Conservation (phyloP, 768 basidiomycete genomes). For the Tulasnella sp. region DNA sequence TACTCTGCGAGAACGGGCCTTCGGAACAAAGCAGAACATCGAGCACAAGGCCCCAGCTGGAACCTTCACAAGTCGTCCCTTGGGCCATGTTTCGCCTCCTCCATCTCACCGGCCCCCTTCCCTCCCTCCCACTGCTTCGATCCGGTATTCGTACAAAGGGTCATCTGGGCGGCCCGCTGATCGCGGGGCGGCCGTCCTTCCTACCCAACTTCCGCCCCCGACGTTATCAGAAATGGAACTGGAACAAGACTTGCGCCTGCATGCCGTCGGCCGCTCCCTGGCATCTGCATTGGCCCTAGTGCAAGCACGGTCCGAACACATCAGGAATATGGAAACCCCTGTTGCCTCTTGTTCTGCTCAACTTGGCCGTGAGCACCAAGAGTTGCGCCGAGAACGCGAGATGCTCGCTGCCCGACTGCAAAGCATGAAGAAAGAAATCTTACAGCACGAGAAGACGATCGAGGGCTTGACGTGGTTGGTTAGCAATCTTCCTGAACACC, state of each 20-base stretch:
- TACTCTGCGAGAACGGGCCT: background rate
- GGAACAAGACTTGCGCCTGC: background rate
- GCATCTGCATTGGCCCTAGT: conserved; percentile 5
- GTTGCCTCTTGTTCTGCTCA: background rate
- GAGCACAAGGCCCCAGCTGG: background rate
- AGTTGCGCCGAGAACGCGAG: conserved; percentile 15
- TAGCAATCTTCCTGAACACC: conserved; percentile 25
- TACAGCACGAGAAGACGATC: conserved; percentile 26
- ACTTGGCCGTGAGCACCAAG: conserved; percentile 13
- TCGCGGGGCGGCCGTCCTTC: background rate
- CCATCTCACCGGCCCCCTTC: background rate
- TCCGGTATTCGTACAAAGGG: background rate
- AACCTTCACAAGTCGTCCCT: background rate
- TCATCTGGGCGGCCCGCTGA: background rate
- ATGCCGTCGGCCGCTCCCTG: background rate
- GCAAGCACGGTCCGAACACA: background rate
- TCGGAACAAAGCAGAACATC: background rate
- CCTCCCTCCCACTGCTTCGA: background rate
- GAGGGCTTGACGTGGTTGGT: conserved; percentile 29
- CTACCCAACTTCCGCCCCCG: background rate
- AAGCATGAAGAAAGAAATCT: conserved; percentile 14
- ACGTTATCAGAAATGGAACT: background rate
- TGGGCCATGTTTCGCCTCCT: background rate
- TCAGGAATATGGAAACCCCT: background rate
- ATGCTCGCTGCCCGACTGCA: background rate